phyloP scores from a whole-genome alignment of 768 basidiomycete genomes.

The Tricholoma matsutake region DNA sequence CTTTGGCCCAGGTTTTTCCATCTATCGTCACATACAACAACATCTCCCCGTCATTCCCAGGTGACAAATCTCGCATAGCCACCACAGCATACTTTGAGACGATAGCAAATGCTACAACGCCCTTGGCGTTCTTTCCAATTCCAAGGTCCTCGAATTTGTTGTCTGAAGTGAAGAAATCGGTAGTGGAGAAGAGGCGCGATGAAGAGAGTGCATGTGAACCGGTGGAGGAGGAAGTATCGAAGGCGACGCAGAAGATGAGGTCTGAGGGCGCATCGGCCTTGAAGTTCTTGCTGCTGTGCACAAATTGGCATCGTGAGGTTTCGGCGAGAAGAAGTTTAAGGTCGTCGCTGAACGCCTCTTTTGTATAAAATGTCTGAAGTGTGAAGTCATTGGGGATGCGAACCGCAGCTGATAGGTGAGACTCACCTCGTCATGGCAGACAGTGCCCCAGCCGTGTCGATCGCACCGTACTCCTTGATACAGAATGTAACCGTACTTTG shows the following conservation, averaged over 20 bases:
- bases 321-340: slow-evolving; percentile 62
- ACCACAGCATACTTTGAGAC: slow-evolving; percentile 92
- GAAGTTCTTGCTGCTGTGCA: slow-evolving; percentile 82
- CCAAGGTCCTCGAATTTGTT: slow-evolving; percentile 80
- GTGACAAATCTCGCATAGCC: slow-evolving; percentile 70
- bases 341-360: slow-evolving; percentile 68
- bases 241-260: slow-evolving; percentile 89
- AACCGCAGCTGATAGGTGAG: background rate
- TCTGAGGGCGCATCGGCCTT: slow-evolving; percentile 70
- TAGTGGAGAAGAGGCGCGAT: slow-evolving; percentile 76
- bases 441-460: slow-evolving; percentile 44
- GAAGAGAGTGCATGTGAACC: slow-evolving; percentile 53
- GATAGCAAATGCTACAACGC: slow-evolving; percentile 90
- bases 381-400: slow-evolving; percentile 8
- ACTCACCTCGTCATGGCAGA: slow-evolving; percentile 74
- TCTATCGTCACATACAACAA: slow-evolving; percentile 84
- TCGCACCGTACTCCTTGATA: slow-evolving; percentile 76
- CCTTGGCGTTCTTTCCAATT: slow-evolving; percentile 78
- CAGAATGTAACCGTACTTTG: slow-evolving; percentile 69
- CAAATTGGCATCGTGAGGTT: slow-evolving; percentile 82
- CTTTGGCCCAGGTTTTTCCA: slow-evolving; percentile 80
- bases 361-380: slow-evolving; percentile 83
- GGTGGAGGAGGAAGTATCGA: slow-evolving; percentile 53
- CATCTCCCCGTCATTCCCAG: slow-evolving; percentile 65
- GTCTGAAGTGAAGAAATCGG: slow-evolving; percentile 75